These are phyloP conservation scores for Cicer yamashitae DNA, from an alignment of 306 rosid species.

Conservation along the genomic window DNA sequence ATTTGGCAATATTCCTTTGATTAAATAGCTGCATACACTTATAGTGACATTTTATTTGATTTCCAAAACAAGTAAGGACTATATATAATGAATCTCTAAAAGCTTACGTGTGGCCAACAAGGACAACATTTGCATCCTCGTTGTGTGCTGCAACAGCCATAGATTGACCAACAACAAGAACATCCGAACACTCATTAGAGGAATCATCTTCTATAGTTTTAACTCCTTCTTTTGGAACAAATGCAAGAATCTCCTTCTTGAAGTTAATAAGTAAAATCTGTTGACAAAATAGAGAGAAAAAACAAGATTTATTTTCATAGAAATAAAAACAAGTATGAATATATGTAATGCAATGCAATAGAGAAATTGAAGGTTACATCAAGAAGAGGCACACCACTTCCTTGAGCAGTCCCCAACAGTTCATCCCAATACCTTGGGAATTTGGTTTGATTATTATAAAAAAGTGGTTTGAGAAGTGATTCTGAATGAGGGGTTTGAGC, in stretches of 20 bases:
- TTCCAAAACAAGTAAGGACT: neutral
- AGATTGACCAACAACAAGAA: constrained; percentile 70
- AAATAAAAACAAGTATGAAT: too few relatives aligned
- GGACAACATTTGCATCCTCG: constrained; percentile 85
- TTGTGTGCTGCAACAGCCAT: constrained; percentile 84
- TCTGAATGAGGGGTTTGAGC: constrained; percentile 57
- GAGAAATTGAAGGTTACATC: constrained; percentile 49
- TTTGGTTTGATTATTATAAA: constrained; percentile 52
- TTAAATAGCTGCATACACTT: constrained; percentile 63
- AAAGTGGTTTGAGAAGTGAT: constrained; percentile 62
- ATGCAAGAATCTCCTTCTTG: constrained; percentile 83
- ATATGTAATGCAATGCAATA: neutral
- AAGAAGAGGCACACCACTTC: constrained; percentile 74
- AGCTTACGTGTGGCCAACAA: constrained; percentile 81
- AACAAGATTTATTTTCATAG: too few relatives aligned
- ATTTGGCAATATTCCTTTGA: constrained; percentile 64
- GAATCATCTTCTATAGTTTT: constrained; percentile 38
- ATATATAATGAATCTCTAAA: neutral
- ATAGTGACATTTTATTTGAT: constrained; percentile 14
- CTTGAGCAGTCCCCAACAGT: constrained; percentile 69
- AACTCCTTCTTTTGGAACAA: constrained; percentile 62
- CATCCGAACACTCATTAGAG: constrained; percentile 78
- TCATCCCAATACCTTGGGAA: constrained; percentile 81
- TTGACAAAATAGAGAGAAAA: neutral
- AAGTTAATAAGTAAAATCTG: constrained; percentile 81